Percentiles rank a stretch among this genome's conserved stretches.
These are phyloP conservation scores for Persicaria maculosa DNA, from an alignment of 148 eudicot genomes.

Conservation along the genomic window DNA sequence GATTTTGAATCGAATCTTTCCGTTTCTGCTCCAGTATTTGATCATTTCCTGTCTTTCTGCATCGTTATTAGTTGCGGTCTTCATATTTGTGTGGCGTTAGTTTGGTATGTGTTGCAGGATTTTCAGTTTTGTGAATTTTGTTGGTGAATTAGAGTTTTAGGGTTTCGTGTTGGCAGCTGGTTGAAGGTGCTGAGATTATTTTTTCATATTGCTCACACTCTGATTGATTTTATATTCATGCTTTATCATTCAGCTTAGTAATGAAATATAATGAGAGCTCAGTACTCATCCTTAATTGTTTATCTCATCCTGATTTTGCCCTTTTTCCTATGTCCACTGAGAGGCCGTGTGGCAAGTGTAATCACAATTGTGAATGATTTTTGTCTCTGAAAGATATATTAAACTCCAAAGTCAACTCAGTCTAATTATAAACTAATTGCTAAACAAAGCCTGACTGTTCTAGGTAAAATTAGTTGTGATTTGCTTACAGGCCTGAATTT, in stretches of 20 bases:
- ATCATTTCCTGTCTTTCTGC: not conserved
- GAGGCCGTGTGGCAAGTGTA: not conserved
- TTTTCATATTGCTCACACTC: not conserved
- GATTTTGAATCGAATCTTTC: not conserved
- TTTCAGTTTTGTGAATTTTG: slow-evolving; percentile 1
- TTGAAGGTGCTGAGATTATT: not conserved
- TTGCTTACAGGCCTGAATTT: too few species aligned
- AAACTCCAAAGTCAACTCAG: too few species aligned
- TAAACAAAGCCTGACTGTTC: too few species aligned
- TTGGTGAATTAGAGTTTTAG: not conserved
- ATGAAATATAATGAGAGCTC: too few species aligned
- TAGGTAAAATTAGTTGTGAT: too few species aligned
- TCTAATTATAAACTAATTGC: too few species aligned
- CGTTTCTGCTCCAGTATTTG: not conserved
- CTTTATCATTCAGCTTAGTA: too few species aligned
- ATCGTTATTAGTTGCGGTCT: not conserved
- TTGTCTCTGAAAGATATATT: too few species aligned
- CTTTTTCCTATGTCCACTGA: not conserved
- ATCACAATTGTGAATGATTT: not conserved
- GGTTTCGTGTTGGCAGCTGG: not conserved
- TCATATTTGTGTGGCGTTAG: not conserved
- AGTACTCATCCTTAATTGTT: too few species aligned
- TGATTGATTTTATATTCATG: not conserved
- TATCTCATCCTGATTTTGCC: not conserved
- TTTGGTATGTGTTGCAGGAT: not conserved